These are phyloP conservation scores for Echites panduratus DNA, from an alignment of 257 asterid species.

Conservation along the genomic window DNA sequence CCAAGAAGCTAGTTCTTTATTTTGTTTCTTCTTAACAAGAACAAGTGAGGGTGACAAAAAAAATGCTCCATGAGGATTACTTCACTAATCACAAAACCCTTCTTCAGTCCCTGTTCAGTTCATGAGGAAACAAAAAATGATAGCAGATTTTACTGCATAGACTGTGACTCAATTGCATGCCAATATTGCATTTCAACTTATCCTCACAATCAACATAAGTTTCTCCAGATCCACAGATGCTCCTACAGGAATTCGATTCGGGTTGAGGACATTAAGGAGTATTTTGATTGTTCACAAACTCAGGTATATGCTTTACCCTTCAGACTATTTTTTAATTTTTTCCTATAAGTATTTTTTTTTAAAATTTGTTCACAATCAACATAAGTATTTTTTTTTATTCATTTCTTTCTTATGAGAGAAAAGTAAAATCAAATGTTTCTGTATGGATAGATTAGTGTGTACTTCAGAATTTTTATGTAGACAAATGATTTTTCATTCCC, in stretches of 20 bases:
- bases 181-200: neutral
- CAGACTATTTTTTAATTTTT: neutral
- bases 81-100: conserved; percentile 1
- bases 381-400: too few species aligned
- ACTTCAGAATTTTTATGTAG: neutral
- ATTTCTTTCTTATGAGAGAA: too few species aligned
- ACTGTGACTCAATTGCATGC: conserved; percentile 4
- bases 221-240: neutral
- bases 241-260: neutral
- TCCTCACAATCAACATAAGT: neutral
- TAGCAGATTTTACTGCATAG: neutral
- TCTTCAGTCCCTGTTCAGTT: neutral
- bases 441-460: neutral
- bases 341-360: too few species aligned
- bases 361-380: too few species aligned
- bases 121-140: neutral
- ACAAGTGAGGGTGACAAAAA: neutral
- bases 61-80: neutral
- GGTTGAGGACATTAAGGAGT: neutral
- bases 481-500: neutral
- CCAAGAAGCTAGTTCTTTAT: neutral
- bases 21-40: neutral
- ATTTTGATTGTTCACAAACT: conserved; percentile 5
- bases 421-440: too few species aligned
- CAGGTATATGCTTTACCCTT: neutral